Evolutionary conservation across 2,329 filamentous ascomycete genomes (phyloP).

Genomic region (Diplodia corticola): DNA sequence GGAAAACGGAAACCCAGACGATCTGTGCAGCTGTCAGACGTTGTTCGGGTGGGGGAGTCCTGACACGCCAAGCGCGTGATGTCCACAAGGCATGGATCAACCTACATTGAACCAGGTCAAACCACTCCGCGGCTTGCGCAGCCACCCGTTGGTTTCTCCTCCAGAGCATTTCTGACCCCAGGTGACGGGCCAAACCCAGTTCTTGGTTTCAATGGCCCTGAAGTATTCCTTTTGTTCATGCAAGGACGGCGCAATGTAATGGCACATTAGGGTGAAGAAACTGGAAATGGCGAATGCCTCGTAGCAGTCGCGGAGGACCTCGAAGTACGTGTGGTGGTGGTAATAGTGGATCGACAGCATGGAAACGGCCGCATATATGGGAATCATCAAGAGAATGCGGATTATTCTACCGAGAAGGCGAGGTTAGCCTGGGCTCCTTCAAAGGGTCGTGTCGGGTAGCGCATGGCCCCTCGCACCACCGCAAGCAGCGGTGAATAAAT

Average conservation of each 20-base stretch:
- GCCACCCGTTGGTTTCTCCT: constrained; percentile 63
- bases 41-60: background rate
- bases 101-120: constrained; percentile 83
- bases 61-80: constrained; percentile 2
- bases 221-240: constrained; percentile 84
- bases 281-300: constrained; percentile 86
- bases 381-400: constrained; percentile 85
- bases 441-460: background rate
- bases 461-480: background rate
- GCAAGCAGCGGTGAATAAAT: background rate
- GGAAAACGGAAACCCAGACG: constrained; percentile 78
- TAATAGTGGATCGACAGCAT: constrained; percentile 75
- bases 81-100: constrained; percentile 14
- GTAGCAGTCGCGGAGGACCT: constrained; percentile 80
- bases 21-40: constrained; percentile 47
- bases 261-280: constrained; percentile 80
- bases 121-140: constrained; percentile 75
- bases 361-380: constrained; percentile 73
- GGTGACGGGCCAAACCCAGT: constrained; percentile 73
- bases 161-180: constrained; percentile 72
- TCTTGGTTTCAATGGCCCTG: constrained; percentile 63
- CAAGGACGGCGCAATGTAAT: constrained; percentile 75
- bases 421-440: background rate
- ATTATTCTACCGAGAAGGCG: constrained; percentile 63
- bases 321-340: constrained; percentile 75